Conservation (phyloP, 768 basidiomycete species). For the Mycena kentingensis region DNA sequence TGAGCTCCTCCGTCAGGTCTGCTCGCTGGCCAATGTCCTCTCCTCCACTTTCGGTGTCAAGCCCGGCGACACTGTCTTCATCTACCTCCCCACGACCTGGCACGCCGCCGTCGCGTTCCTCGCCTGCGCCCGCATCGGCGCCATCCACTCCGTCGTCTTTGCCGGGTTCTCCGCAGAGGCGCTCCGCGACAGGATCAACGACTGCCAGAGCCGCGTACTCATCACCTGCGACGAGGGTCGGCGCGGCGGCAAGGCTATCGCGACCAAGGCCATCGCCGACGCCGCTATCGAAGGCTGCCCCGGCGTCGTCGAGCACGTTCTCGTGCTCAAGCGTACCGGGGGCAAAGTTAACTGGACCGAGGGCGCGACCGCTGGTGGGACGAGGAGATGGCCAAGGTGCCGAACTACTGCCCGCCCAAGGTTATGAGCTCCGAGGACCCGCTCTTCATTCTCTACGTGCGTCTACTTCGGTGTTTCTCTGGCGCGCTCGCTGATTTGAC, state of each 20-base stretch:
- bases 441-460: constrained; percentile 96
- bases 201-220: constrained; percentile 87
- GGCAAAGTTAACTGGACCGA: constrained; percentile 76
- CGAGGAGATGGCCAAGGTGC: constrained; percentile 83
- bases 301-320: constrained; percentile 84
- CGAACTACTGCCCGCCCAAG: constrained; percentile 86
- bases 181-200: constrained; percentile 87
- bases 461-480: constrained; percentile 30
- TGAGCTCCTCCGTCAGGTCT: constrained; percentile 90
- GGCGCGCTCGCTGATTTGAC: constrained; percentile 10
- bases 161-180: constrained; percentile 96
- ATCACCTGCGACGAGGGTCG: constrained; percentile 95
- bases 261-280: constrained; percentile 93
- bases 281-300: constrained; percentile 86
- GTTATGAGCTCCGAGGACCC: constrained; percentile 93
- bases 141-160: constrained; percentile 95
- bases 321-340: constrained; percentile 89
- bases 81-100: constrained; percentile 95
- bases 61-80: constrained; percentile 93
- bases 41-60: constrained; percentile 79
- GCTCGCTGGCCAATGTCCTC: constrained; percentile 87
- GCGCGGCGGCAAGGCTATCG: constrained; percentile 93
- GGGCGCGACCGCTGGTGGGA: constrained; percentile 97
- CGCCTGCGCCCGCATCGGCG: constrained; percentile 95
- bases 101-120: constrained; percentile 96